Evolutionary conservation across 1,284 basidiomycete species (phyloP).

Genomic region (Dichomitus squalens): DNA sequence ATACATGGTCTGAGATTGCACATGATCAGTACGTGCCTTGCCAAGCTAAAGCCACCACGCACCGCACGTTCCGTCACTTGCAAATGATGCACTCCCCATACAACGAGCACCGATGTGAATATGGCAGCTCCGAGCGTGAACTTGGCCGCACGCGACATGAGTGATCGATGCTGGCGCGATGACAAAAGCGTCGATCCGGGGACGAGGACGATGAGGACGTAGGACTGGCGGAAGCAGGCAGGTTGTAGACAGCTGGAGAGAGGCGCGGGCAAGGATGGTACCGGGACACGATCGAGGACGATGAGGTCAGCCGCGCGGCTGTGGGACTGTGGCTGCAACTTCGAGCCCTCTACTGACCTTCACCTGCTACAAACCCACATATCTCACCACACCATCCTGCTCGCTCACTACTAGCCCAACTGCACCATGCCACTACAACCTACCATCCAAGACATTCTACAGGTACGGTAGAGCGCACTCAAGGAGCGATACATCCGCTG

Average conservation of each 20-base stretch:
- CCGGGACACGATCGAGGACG: background rate
- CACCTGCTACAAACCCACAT: background rate
- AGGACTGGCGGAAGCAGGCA: background rate
- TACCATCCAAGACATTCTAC: conserved; percentile 24
- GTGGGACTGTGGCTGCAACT: background rate
- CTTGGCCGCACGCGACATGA: conserved; percentile 80
- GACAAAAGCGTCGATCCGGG: too few relatives aligned
- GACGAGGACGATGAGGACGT: background rate
- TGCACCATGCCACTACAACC: conserved; percentile 18
- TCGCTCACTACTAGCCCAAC: background rate
- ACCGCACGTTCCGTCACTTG: conserved; percentile 89
- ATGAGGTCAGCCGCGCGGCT: conserved; percentile 6
- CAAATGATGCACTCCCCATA: conserved; percentile 92
- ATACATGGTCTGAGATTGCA: conserved; percentile 75
- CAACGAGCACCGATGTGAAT: conserved; percentile 66
- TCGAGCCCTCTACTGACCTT: background rate
- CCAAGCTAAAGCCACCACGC: conserved; percentile 18
- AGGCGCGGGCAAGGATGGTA: background rate
- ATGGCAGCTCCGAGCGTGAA: conserved; percentile 75
- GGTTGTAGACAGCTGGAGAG: background rate
- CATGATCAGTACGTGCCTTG: background rate
- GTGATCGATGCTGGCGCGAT: background rate
- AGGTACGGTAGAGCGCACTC: conserved; percentile 18
- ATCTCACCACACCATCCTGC: background rate
- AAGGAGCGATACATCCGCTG: background rate